phyloP scores from a whole-genome alignment of 148 eudicot species.

The Gaultheria prostrata region DNA sequence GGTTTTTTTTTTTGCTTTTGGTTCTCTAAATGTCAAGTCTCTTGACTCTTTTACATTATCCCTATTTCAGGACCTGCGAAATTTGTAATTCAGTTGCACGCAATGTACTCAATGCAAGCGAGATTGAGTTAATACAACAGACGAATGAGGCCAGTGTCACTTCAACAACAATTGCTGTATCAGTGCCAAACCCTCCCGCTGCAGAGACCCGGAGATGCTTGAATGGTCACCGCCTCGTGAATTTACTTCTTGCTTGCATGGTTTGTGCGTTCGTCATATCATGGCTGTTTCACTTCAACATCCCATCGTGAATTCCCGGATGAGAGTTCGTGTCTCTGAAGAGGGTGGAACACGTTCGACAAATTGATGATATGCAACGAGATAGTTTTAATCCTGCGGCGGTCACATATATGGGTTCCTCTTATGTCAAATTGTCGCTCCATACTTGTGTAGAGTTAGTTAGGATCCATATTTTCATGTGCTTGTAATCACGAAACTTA shows the following conservation, averaged over 20 bases:
- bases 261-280: slow-evolving; percentile 51
- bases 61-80: slow-evolving; percentile 41
- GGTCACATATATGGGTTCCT: not conserved
- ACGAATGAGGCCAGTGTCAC: slow-evolving; percentile 19
- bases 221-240: slow-evolving; percentile 50
- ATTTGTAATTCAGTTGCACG: slow-evolving; percentile 48
- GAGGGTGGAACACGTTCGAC: not conserved
- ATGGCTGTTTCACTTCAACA: slow-evolving; percentile 54
- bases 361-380: not conserved
- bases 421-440: not conserved
- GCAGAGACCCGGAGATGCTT: slow-evolving; percentile 37
- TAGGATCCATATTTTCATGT: not conserved
- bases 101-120: slow-evolving; percentile 31
- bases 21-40: not conserved
- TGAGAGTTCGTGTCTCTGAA: not conserved
- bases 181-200: slow-evolving; percentile 12
- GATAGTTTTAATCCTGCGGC: not conserved
- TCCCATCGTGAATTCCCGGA: slow-evolving; percentile 29
- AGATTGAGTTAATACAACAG: slow-evolving; percentile 30
- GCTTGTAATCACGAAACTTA: not conserved
- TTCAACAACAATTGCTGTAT: slow-evolving; percentile 13
- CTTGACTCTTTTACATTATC: not conserved
- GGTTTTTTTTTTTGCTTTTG: not conserved
- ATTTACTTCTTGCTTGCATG: slow-evolving; percentile 50
- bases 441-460: not conserved